Percentiles rank a stretch among this genome's conserved stretches.
phyloP scores from a whole-genome alignment of 176 grass and related monocot genomes.

The Eragrostis curvula region DNA sequence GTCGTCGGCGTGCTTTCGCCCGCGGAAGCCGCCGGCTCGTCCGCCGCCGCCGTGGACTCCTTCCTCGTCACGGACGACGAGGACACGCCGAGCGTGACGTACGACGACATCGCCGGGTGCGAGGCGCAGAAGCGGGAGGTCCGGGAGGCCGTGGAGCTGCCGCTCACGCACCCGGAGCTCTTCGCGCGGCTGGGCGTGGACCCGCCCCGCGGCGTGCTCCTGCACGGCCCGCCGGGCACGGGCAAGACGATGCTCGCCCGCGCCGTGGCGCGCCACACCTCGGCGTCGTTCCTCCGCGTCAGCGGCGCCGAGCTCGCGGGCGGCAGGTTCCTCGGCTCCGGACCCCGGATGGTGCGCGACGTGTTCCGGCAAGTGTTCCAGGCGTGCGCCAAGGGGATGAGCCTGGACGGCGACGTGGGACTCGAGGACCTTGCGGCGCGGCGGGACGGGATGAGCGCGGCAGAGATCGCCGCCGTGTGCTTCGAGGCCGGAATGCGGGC shows the following conservation, averaged over 20 bases:
- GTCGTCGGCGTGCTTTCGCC: neutral
- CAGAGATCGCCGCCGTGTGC: constrained; percentile 53
- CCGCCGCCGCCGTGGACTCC: neutral
- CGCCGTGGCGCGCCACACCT: constrained; percentile 48
- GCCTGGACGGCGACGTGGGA: constrained; percentile 3
- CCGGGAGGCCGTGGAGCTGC: constrained; percentile 52
- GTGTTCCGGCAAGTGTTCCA: constrained; percentile 38
- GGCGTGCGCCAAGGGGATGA: constrained; percentile 35
- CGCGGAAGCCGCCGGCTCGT: too few species aligned
- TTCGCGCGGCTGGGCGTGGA: constrained; percentile 43
- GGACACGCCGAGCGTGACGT: constrained; percentile 46
- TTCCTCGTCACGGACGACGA: neutral
- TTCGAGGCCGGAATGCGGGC: constrained; percentile 52
- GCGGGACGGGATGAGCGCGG: constrained; percentile 16
- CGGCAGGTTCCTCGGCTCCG: neutral
- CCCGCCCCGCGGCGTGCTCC: constrained; percentile 51
- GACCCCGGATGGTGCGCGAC: constrained; percentile 28
- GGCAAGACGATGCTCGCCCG: constrained; percentile 42
- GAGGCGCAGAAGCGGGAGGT: constrained; percentile 53
- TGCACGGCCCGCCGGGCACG: constrained; percentile 37
- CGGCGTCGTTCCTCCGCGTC: constrained; percentile 48
- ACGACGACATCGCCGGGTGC: constrained; percentile 47
- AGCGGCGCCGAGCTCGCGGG: constrained; percentile 31
- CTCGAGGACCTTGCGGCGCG: neutral
- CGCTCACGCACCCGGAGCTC: constrained; percentile 49